Base-by-base conservation (phyloP, 2,329 filamentous ascomycete genomes). In the Colletotrichum lini region DNA sequence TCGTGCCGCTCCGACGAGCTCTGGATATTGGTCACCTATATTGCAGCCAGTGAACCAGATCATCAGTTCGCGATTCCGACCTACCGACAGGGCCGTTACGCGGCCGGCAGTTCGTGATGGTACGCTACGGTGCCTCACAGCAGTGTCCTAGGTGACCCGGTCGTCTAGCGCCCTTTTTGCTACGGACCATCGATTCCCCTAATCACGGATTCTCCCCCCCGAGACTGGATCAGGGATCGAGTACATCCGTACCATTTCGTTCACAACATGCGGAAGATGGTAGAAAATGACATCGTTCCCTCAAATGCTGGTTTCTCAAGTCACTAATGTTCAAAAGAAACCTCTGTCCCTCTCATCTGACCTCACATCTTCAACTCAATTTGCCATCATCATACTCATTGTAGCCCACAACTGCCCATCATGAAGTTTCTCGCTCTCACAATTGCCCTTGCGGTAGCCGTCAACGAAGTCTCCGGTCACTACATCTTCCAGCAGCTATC, bases 401-500 rank as follows among this genome's bases (percentile, higher is more conserved):
- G 12, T 16, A 7, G 12, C 26, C 47, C 38, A 18, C 38, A 30
- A 23, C 26, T 18, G 12, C n/a, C 57, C 58, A 60, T 18, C 40
- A 73, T 73, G 71, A 71, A 67, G 54, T 52, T 74, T 42, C n/a
- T 66, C 45, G 47, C 67, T 26, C 30, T 72, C 23, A 58, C 61
- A 21, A 56, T 42, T 10, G 63, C 52, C 40, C 44, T 70, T 16
- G 58, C 65, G 9, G 40, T 72, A 23, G 66, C 64, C 38, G 38
- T 65, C 16, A 65, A 64, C 21, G 50, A 71, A 26, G 76, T 69
- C 13, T 64, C 73, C 6, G 75, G 67, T 12, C 76, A 77, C 69
- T 77, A 80, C 71, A 80, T 79, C 73, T 80, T 79, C 76, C 76
- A 78, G 62, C 66, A 75, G 23, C 67, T 80, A 44, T 76, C 77